Evolutionary conservation across 2,329 filamentous ascomycete genomes (phyloP), one percentile per base, ranked within the genome.

Genomic region (Nemania abortiva): DNA sequence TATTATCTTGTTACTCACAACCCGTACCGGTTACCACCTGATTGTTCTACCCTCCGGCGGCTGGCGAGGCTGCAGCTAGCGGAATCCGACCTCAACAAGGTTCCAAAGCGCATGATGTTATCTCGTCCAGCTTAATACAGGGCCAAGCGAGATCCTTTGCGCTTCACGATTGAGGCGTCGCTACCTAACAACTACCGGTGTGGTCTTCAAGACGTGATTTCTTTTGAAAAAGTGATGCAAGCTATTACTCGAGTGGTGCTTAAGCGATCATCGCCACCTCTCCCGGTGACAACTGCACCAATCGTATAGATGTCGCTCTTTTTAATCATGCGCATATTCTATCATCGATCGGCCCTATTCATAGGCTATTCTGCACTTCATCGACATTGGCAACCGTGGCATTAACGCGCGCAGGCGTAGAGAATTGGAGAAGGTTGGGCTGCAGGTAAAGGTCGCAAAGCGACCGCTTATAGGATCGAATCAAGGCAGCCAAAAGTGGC

Each of bases 321-420:
- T 47, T 47, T 52, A 37, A 52, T 24, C 50, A 24, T 59, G 55
- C 47, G 49, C 47, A 31, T 58, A 34, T 50, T 27, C 50, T 54
- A 29, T 57, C 50, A 15, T 64, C 52, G 58, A 47, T 69, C 63
- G 69, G 69, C 56, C 69, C 69, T 69, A 69, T 47, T 65, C 42
- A 69, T 62, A 68, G 66, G 68, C 69, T 70, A 69, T 65, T 63
- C 57, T 59, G 22, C 54, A 54, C 37, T 61, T 53, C 56, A n/a
- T 37, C 24, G 31, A n/a, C 31, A 18, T 55, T 29, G 42, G 29
- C 57, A 65, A 50, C 20, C 20, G 34, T 56, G 66, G 56, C 63
- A 29, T 62, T 58, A 39, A 58, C 27, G 59, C 49, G 29, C 62
- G 53, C 54, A 39, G n/a, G n/a, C 57, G 53, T n/a, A 27, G 45